Evolutionary conservation across 257 asterid genomes (phyloP).

Genomic region (Ligustrum vulgare): DNA sequence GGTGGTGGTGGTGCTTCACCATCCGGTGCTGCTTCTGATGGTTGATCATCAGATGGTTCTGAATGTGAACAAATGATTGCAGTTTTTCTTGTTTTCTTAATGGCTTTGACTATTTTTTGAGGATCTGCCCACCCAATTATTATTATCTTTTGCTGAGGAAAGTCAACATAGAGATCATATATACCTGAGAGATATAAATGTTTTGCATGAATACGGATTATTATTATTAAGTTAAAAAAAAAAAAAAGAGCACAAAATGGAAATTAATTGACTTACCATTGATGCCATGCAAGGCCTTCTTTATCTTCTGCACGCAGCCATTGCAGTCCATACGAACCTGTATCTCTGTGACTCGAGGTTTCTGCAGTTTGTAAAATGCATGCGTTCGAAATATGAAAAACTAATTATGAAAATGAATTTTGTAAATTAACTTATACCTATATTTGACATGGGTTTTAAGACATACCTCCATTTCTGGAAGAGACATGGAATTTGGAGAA

Average conservation of each 20-base stretch:
- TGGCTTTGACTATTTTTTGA: slow-evolving; percentile 65
- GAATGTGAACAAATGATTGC: slow-evolving; percentile 70
- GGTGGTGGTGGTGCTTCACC: too few species aligned
- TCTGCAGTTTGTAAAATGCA: slow-evolving; percentile 43
- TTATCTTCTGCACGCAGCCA: slow-evolving; percentile 84
- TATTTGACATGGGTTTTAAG: background rate
- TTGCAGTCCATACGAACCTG: slow-evolving; percentile 83
- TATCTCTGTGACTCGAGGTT: slow-evolving; percentile 64
- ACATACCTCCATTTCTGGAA: slow-evolving; percentile 58
- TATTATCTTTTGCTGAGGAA: slow-evolving; percentile 72
- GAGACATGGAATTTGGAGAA: slow-evolving; percentile 28
- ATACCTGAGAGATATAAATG: slow-evolving; percentile 43
- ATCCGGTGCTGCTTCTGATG: slow-evolving; percentile 26
- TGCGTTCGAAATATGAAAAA: background rate
- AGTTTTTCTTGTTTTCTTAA: slow-evolving; percentile 69
- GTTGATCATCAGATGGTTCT: slow-evolving; percentile 23
- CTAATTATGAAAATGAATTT: background rate
- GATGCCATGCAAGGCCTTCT: slow-evolving; percentile 71
- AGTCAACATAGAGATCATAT: slow-evolving; percentile 63
- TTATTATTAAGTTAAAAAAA: too few species aligned
- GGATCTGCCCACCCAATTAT: slow-evolving; percentile 84
- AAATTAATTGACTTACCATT: slow-evolving; percentile 41
- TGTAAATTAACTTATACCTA: background rate
- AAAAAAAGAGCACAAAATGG: background rate
- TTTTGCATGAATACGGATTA: background rate